Conservation (phyloP, 2,329 filamentous ascomycete genomes). For the Ophiosphaerella narmari region DNA sequence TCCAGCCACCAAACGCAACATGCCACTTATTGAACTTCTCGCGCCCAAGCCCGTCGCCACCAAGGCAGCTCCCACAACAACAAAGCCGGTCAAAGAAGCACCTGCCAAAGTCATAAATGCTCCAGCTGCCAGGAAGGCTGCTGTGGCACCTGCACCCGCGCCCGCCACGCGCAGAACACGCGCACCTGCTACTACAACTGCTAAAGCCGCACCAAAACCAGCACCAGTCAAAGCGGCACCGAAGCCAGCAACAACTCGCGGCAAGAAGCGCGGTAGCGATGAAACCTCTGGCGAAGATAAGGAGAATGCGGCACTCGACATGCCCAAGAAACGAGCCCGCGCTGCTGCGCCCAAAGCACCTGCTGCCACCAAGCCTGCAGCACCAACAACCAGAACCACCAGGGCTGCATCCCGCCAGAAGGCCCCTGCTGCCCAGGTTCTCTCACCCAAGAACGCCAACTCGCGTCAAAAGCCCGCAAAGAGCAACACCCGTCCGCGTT, state of each 20-base stretch:
- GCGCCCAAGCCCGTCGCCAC: conserved; percentile 33
- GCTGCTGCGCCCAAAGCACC: conserved; percentile 8
- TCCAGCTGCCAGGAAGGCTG: background rate
- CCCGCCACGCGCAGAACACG: conserved; percentile 14
- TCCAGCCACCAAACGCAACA: conserved; percentile 75
- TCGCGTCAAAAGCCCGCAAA: conserved; percentile 21
- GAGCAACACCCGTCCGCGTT: conserved; percentile 22
- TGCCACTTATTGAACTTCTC: conserved; percentile 81
- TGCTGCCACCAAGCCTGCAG: conserved; percentile 7
- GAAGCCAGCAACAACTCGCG: conserved; percentile 12
- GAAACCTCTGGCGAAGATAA: conserved; percentile 35
- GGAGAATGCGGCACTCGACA: conserved; percentile 29
- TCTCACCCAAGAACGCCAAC: conserved; percentile 32
- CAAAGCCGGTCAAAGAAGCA: conserved; percentile 10
- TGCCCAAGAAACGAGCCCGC: conserved; percentile 27
- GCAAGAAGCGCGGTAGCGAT: conserved; percentile 34
- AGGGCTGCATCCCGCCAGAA: conserved; percentile 32
- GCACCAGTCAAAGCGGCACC: conserved; percentile 3
- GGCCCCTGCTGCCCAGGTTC: conserved; percentile 15
- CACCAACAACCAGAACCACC: conserved; percentile 20
- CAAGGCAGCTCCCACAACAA: conserved; percentile 6
- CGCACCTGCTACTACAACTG: conserved; percentile 9
- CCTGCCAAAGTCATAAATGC: conserved; percentile 14
- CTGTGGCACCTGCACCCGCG: conserved; percentile 5
- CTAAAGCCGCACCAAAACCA: conserved; percentile 16